Conservation (phyloP, 768 basidiomycete species). For the Amanita exitialis region DNA sequence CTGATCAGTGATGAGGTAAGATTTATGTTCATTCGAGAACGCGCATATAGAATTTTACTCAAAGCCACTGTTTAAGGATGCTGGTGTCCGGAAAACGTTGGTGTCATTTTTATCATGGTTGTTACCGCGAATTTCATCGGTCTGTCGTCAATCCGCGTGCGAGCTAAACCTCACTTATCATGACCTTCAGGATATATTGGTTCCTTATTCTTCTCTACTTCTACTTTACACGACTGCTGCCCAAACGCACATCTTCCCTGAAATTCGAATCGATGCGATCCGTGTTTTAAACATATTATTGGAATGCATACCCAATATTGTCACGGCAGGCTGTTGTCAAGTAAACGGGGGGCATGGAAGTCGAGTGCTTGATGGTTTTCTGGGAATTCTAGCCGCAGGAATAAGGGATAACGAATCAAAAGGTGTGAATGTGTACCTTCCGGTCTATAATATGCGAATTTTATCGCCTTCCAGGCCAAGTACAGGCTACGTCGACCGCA, state of each 20-base stretch:
- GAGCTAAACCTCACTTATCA: neutral
- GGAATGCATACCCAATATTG: constrained; percentile 53
- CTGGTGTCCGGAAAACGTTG: constrained; percentile 64
- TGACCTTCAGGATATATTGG: constrained; percentile 45
- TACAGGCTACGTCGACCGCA: constrained; percentile 47
- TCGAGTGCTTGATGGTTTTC: constrained; percentile 69
- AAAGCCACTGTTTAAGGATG: constrained; percentile 43
- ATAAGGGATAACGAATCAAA: constrained; percentile 49
- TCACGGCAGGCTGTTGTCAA: constrained; percentile 61
- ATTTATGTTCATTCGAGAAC: constrained; percentile 11
- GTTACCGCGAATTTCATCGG: constrained; percentile 50
- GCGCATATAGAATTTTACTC: neutral
- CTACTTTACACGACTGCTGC: constrained; percentile 85
- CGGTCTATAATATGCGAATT: neutral
- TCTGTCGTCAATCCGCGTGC: constrained; percentile 17
- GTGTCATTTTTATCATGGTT: constrained; percentile 67
- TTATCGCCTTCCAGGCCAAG: constrained; percentile 18
- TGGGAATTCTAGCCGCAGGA: constrained; percentile 67
- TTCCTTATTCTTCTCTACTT: constrained; percentile 66
- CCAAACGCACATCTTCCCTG: constrained; percentile 91
- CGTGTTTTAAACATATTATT: constrained; percentile 71
- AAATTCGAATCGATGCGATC: constrained; percentile 86
- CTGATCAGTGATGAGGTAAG: constrained; percentile 75
- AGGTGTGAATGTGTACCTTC: constrained; percentile 23
- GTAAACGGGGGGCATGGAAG: constrained; percentile 41